phyloP scores from a whole-genome alignment of 2,329 filamentous ascomycete species.

The Exophiala viscosa region DNA sequence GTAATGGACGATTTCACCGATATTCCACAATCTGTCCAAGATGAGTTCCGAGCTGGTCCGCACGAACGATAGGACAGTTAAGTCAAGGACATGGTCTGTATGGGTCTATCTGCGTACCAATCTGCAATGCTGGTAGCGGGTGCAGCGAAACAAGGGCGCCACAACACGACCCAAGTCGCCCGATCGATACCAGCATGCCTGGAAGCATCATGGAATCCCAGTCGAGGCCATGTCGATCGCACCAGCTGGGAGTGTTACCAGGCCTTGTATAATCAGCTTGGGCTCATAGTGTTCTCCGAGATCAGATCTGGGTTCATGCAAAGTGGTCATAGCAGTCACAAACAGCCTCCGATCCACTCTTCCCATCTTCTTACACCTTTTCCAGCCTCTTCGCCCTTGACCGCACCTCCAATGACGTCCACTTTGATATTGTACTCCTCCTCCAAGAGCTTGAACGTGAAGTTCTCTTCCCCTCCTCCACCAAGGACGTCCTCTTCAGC shows the following conservation, averaged over 20 bases:
- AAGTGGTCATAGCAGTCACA: conserved; percentile 46
- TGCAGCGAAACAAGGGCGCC: too few species aligned
- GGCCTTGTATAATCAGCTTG: too few species aligned
- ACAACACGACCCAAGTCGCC: too few species aligned
- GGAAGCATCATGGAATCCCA: too few species aligned
- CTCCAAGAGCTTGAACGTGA: conserved; percentile 75
- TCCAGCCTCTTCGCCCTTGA: conserved; percentile 60
- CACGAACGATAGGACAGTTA: conserved; percentile 10
- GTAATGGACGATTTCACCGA: conserved; percentile 33
- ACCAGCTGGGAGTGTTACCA: too few species aligned
- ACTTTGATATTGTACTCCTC: conserved; percentile 74
- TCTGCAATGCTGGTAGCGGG: too few species aligned
- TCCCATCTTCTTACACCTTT: conserved; percentile 81
- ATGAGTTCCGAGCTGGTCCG: conserved; percentile 18
- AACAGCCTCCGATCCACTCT: conserved; percentile 76
- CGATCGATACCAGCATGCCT: too few species aligned
- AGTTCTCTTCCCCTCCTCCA: conserved; percentile 72
- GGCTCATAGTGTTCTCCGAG: too few species aligned
- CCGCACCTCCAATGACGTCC: conserved; percentile 66
- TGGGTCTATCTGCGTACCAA: too few species aligned
- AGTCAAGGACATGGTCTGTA: conserved; percentile 16
- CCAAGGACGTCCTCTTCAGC: conserved; percentile 81
- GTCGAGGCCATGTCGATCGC: too few species aligned
- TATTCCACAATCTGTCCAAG: conserved; percentile 22
- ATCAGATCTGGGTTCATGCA: not conserved